phyloP scores from a whole-genome alignment of 805 yeast genomes.

The Saturnispora sanitii region DNA sequence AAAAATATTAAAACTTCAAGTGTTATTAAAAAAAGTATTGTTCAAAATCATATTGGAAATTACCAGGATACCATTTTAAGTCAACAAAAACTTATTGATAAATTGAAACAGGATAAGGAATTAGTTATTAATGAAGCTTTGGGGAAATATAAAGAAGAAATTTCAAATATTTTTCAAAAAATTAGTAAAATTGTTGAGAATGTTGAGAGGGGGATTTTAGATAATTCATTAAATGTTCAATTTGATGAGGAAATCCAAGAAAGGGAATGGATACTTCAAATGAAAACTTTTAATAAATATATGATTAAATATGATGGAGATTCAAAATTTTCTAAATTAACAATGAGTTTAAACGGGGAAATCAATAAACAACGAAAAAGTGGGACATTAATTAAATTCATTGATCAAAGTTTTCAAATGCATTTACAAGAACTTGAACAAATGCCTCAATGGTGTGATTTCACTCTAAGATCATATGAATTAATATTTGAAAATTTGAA shows the following conservation, averaged over 20 bases:
- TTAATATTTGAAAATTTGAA: constrained; percentile 34
- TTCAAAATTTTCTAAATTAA: neutral
- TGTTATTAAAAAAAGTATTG: constrained; percentile 59
- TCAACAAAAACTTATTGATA: constrained; percentile 66
- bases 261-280: neutral
- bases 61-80: constrained; percentile 77
- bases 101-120: constrained; percentile 32
- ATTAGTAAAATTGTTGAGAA: neutral
- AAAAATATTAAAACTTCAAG: constrained; percentile 81
- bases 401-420: constrained; percentile 36
- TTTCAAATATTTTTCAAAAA: neutral
- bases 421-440: constrained; percentile 40
- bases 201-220: neutral
- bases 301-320: constrained; percentile 2
- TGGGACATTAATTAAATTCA: constrained; percentile 31
- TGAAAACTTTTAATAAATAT: neutral
- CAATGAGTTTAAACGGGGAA: neutral
- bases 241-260: neutral
- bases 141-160: neutral
- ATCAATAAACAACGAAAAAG: constrained; percentile 33
- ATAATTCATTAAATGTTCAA: neutral
- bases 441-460: constrained; percentile 45
- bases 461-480: constrained; percentile 35
- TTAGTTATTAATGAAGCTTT: neutral
- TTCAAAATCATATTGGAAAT: constrained; percentile 77